Evolutionary conservation across 352 stramenopile genomes (phyloP).

Genomic region (Pythium aristosporum): DNA sequence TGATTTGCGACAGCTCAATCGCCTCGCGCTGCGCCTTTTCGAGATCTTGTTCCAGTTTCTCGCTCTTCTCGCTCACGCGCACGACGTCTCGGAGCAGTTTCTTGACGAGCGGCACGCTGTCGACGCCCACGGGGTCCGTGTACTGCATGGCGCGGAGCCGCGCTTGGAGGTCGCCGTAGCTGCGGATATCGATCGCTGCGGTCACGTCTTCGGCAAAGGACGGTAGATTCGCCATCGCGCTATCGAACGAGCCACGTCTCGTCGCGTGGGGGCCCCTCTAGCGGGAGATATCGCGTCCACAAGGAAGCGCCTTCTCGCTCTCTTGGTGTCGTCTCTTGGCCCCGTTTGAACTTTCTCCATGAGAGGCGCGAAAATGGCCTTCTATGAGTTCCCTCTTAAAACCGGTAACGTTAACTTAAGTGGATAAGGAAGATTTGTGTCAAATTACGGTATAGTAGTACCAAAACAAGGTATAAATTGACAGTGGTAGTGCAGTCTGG

Average conservation of each 20-base stretch:
- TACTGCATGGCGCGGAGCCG: conserved; percentile 60
- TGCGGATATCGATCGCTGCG: conserved; percentile 40
- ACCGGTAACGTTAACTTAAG: conserved; percentile 1
- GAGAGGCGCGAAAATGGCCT: not conserved
- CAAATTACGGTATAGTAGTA: not conserved
- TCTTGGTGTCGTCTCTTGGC: not conserved
- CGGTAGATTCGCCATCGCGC: conserved; percentile 33
- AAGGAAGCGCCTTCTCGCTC: not conserved
- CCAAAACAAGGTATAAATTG: not conserved
- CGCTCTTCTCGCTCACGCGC: conserved; percentile 27
- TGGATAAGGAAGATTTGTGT: not conserved
- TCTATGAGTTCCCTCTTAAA: conserved; percentile 6
- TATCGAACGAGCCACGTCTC: conserved; percentile 17
- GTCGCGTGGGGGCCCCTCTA: not conserved
- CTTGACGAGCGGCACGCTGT: conserved; percentile 59
- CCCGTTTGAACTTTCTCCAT: not conserved
- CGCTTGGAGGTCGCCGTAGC: conserved; percentile 54
- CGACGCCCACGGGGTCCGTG: conserved; percentile 55
- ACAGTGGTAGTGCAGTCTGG: not conserved
- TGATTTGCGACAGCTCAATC: conserved; percentile 64
- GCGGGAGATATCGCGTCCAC: conserved; percentile 15
- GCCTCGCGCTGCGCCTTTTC: conserved; percentile 58
- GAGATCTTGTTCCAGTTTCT: conserved; percentile 41
- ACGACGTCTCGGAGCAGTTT: conserved; percentile 60
- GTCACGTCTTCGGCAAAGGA: conserved; percentile 40